Base-by-base conservation (phyloP, 2,329 filamentous ascomycete genomes). In the Alternaria triticina region DNA sequence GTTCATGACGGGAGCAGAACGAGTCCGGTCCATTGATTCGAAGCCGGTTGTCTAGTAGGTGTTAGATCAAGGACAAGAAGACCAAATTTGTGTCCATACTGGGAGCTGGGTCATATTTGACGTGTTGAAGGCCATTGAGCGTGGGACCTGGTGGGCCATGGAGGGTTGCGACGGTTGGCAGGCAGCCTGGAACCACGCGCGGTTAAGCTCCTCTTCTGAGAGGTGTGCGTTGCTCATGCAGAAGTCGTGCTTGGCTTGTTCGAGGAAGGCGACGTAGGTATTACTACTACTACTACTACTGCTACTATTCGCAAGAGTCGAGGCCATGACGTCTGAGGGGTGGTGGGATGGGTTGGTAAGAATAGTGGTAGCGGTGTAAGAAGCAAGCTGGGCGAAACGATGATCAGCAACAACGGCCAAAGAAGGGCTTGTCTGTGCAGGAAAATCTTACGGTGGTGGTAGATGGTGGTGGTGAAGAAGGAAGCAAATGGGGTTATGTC, bases 231-330 rank as follows among this genome's bases (percentile, higher is more conserved):
- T 67, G 54, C 70, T 66, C 47, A 56, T 68, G 74, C 73, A 80
- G 70, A 82, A 78, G 17, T 77, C 67, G 54, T 75, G 76, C 61
- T 74, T 75, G 64, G 79, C 75, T 55, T 77, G 74, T 58, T 79
- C 72, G 61, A 82, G 71, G 67, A 75, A 69, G 57, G 74, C 69
- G 62, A 69, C 51, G 60, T 71, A 70, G 66, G 61, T 60, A 54
- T 59, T 59, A 54, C 44, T 54, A 59, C 28, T 62, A 54, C 44
- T 54, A 59, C 28, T 62, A 54, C 57, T 69, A 62, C 63, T 67
- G 61, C 66, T 71, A 57, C 62, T 70, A 62, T 61, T 69, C 58
- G 66, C 52, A 47, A 74, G 58, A 65, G 68, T 71, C 56, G 74
- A 70, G 54, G 72, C 72, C 73, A 77, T 77, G 68, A 54, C 66